Evolutionary conservation across 495 filamentous ascomycete species (phyloP).

Genomic region (Hypomontagnella monticulosa): DNA sequence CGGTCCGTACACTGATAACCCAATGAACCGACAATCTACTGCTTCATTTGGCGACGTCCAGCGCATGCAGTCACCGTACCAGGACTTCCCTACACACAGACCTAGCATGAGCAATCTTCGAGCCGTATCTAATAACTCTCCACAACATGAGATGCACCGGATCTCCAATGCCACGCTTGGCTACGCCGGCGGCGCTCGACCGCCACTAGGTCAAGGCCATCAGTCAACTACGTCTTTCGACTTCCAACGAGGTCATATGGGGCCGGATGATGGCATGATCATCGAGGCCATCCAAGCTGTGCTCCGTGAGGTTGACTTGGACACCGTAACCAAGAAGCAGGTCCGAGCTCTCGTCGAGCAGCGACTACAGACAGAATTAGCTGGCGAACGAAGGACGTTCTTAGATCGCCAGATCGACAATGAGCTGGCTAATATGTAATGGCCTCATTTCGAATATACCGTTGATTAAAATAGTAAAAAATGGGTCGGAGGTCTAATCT

Average conservation of each 20-base stretch:
- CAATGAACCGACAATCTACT: constrained; percentile 60
- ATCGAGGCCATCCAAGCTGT: constrained; percentile 83
- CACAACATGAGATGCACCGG: constrained; percentile 41
- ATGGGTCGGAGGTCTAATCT: constrained; percentile 16
- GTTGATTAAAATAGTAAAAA: constrained; percentile 4
- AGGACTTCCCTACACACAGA: constrained; percentile 55
- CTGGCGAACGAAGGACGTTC: constrained; percentile 82
- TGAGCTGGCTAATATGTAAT: constrained; percentile 92
- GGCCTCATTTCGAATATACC: constrained; percentile 1
- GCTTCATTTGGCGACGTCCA: constrained; percentile 60
- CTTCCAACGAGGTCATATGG: constrained; percentile 72
- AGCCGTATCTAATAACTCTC: constrained; percentile 45
- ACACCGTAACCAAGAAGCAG: constrained; percentile 98
- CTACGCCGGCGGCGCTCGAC: constrained; percentile 50
- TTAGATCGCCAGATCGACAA: constrained; percentile 91
- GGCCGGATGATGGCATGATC: constrained; percentile 80
- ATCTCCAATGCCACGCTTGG: constrained; percentile 54
- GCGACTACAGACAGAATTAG: constrained; percentile 84
- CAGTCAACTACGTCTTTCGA: constrained; percentile 78
- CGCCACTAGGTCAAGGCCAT: constrained; percentile 54
- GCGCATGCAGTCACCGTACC: constrained; percentile 58
- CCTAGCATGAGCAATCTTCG: constrained; percentile 51
- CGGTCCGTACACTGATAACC: constrained; percentile 52
- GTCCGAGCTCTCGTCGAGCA: constrained; percentile 91
- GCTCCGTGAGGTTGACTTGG: constrained; percentile 89